These are phyloP conservation scores for Elaeis oleifera DNA, from an alignment of 202 grass and related monocot genomes.

Conservation along the genomic window DNA sequence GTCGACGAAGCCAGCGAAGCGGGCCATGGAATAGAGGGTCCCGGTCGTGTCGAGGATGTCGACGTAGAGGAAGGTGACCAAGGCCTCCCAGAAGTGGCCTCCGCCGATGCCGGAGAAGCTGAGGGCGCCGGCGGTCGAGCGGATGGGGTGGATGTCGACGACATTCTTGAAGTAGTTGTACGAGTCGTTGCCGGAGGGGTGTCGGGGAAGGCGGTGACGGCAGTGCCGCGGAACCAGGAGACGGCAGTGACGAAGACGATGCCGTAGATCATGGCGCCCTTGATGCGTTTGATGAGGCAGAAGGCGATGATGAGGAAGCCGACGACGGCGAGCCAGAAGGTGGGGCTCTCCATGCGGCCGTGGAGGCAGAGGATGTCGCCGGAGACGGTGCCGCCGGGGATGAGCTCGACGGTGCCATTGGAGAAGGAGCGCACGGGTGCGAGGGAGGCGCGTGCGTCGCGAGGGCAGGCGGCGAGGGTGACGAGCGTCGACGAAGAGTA, in stretches of 20 bases:
- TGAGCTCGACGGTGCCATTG: constrained; percentile 64
- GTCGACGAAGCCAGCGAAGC: constrained; percentile 9
- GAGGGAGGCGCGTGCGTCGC: not conserved
- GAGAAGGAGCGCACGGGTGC: constrained; percentile 52
- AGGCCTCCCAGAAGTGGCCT: constrained; percentile 7
- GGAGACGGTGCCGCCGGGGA: constrained; percentile 76
- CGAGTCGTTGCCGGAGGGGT: no score
- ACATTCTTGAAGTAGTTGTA: no score
- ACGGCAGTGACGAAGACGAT: no score
- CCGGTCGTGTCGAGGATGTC: constrained; percentile 13
- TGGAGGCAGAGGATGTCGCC: constrained; percentile 55
- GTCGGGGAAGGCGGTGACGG: no score
- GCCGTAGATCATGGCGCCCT: no score
- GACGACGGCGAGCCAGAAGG: not conserved
- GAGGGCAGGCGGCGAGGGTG: constrained; percentile 14
- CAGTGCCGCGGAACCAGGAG: no score
- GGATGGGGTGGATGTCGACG: not conserved
- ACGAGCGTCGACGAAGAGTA: constrained; percentile 13
- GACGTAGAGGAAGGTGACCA: constrained; percentile 14
- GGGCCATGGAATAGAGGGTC: constrained; percentile 12
- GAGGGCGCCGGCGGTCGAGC: constrained; percentile 8
- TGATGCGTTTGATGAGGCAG: not conserved
- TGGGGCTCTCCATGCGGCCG: not conserved
- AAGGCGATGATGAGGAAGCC: constrained; percentile 29
- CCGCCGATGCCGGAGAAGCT: constrained; percentile 6